phyloP scores from a whole-genome alignment of 129 eudicot species.

The Artemisia argyi region DNA sequence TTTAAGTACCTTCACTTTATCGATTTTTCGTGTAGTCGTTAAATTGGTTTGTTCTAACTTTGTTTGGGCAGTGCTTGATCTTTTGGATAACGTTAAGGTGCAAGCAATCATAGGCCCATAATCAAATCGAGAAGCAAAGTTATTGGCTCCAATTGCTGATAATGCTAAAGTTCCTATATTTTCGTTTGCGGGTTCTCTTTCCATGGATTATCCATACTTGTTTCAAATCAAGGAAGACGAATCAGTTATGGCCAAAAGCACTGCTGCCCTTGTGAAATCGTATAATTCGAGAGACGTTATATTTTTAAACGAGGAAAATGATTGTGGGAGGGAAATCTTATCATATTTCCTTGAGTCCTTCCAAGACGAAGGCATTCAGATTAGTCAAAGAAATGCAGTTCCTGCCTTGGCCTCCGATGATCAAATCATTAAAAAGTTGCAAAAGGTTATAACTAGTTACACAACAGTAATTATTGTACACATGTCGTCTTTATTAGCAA shows the following conservation, averaged over 20 bases:
- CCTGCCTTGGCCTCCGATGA: slow-evolving; percentile 33
- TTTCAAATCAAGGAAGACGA: slow-evolving; percentile 37
- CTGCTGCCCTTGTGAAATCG: slow-evolving; percentile 37
- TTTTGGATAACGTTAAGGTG: slow-evolving; percentile 38
- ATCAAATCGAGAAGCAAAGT: slow-evolving; percentile 27
- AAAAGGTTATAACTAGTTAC: slow-evolving; percentile 25
- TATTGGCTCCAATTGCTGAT: slow-evolving; percentile 28
- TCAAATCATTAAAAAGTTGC: slow-evolving; percentile 37
- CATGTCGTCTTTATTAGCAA: slow-evolving; percentile 33
- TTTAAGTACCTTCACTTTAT: neutral
- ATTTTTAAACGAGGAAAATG: slow-evolving; percentile 38
- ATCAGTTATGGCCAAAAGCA: slow-evolving; percentile 28
- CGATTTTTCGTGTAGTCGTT: neutral
- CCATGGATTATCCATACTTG: slow-evolving; percentile 29
- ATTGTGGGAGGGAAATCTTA: slow-evolving; percentile 25
- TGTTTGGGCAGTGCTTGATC: slow-evolving; percentile 33
- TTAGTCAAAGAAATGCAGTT: slow-evolving; percentile 24
- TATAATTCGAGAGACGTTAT: slow-evolving; percentile 30
- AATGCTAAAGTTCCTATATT: slow-evolving; percentile 39
- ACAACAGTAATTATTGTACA: slow-evolving; percentile 37
- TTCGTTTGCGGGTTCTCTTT: slow-evolving; percentile 25
- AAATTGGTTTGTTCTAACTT: slow-evolving; percentile 2
- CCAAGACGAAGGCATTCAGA: slow-evolving; percentile 22
- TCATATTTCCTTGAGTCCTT: slow-evolving; percentile 32
- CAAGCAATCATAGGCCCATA: slow-evolving; percentile 40